Evolutionary conservation across 768 basidiomycete species (phyloP).

Genomic region (Epithele typhae): DNA sequence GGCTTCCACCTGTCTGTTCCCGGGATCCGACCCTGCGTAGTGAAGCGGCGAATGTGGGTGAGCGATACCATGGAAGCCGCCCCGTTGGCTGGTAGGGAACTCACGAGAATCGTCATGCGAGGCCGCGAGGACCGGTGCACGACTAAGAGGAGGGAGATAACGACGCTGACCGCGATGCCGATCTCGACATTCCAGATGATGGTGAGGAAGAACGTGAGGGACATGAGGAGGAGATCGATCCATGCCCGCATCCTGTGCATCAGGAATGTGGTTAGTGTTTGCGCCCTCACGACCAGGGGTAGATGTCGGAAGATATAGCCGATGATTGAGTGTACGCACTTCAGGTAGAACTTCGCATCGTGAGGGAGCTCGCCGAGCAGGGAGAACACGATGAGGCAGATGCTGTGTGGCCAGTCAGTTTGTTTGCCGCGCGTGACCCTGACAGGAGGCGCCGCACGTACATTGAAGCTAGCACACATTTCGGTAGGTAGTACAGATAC

Average conservation of each 20-base stretch:
- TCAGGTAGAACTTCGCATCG: slow-evolving; percentile 82
- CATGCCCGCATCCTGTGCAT: slow-evolving; percentile 77
- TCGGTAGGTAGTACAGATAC: slow-evolving; percentile 81
- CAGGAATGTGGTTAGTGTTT: background rate
- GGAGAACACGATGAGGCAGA: slow-evolving; percentile 79
- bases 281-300: background rate
- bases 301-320: slow-evolving; percentile 1
- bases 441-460: slow-evolving; percentile 33
- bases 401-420: slow-evolving; percentile 42
- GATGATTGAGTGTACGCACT: slow-evolving; percentile 48
- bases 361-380: slow-evolving; percentile 85
- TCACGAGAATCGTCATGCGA: slow-evolving; percentile 85
- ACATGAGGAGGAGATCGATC: slow-evolving; percentile 85
- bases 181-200: slow-evolving; percentile 91
- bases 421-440: background rate
- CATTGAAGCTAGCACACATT: slow-evolving; percentile 87
- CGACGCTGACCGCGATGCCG: slow-evolving; percentile 84
- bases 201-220: slow-evolving; percentile 81
- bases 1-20: slow-evolving; percentile 90
- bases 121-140: slow-evolving; percentile 86
- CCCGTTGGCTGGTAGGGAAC: no score
- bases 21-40: slow-evolving; percentile 72
- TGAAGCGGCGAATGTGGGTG: no score
- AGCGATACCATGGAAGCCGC: no score
- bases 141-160: slow-evolving; percentile 84